A percentile compares a stretch with the other conserved stretches of the same genome.
Evolutionary conservation across 345 rosid genomes (phyloP).

Genomic region (Aquilaria yunnanensis): DNA sequence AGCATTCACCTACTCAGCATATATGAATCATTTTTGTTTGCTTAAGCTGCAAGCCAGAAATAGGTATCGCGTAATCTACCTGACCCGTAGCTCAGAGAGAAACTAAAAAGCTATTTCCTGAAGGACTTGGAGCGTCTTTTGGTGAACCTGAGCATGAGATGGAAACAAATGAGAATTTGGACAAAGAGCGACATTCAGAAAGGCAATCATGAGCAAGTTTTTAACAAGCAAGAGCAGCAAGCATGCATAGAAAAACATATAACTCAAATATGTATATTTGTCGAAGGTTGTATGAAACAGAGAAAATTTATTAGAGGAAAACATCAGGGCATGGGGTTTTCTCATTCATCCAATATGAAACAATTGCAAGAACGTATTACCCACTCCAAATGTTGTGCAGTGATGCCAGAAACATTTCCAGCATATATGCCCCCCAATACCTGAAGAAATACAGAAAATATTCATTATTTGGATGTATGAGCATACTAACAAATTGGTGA

Average conservation of each 20-base stretch:
- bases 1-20: neutral
- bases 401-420: conserved; percentile 75
- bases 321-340: too few species aligned
- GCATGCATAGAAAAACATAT: too few species aligned
- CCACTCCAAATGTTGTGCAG: conserved; percentile 97
- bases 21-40: conserved; percentile 1
- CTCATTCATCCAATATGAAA: neutral
- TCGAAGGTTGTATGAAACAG: too few species aligned
- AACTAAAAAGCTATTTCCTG: conserved; percentile 78
- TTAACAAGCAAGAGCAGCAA: too few species aligned
- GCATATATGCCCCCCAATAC: conserved; percentile 83
- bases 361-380: conserved; percentile 23
- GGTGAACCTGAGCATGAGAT: conserved; percentile 57
- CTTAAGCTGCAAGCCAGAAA: neutral
- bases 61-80: conserved; percentile 6
- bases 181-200: neutral
- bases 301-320: too few species aligned
- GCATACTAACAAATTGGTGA: neutral
- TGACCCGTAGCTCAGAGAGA: conserved; percentile 4
- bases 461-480: conserved; percentile 11
- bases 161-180: conserved; percentile 5
- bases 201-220: neutral
- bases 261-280: too few species aligned
- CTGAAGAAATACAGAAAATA: conserved; percentile 33
- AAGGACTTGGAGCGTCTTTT: conserved; percentile 75